Percentiles rank a stretch among this genome's conserved stretches.
Evolutionary conservation across 441 rosid genomes (phyloP).

Genomic region (Populus hybrid): DNA sequence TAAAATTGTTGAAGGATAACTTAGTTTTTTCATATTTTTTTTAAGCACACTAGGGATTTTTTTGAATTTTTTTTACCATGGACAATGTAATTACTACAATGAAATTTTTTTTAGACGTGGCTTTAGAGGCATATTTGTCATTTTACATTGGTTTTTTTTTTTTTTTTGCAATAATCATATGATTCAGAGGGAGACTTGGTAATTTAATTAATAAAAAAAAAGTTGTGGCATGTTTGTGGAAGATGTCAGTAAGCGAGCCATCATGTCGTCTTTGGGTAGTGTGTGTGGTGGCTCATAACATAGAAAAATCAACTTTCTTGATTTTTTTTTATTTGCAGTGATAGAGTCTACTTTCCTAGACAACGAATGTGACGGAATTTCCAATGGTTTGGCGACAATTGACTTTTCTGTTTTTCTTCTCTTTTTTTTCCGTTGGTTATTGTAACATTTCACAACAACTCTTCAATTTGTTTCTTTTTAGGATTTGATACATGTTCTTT

Average conservation of each 20-base stretch:
- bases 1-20: no score
- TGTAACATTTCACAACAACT: neutral
- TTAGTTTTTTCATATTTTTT: no score
- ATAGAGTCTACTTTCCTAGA: neutral
- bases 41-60: neutral
- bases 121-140: neutral
- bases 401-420: no score
- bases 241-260: neutral
- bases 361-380: neutral
- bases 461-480: no score
- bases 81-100: no score
- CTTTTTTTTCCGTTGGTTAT: no score
- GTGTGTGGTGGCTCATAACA: neutral
- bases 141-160: accelerated
- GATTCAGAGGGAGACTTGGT: neutral
- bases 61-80: neutral
- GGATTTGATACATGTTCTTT: no score
- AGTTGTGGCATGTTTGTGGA: neutral
- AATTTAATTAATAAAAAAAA: no score
- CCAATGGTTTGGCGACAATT: neutral
- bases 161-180: neutral
- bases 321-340: no score
- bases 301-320: no score
- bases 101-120: no score
- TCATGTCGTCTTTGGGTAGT: neutral